Conservation (phyloP, 2,329 filamentous ascomycete species). For the Sphaceloma murrayae region DNA sequence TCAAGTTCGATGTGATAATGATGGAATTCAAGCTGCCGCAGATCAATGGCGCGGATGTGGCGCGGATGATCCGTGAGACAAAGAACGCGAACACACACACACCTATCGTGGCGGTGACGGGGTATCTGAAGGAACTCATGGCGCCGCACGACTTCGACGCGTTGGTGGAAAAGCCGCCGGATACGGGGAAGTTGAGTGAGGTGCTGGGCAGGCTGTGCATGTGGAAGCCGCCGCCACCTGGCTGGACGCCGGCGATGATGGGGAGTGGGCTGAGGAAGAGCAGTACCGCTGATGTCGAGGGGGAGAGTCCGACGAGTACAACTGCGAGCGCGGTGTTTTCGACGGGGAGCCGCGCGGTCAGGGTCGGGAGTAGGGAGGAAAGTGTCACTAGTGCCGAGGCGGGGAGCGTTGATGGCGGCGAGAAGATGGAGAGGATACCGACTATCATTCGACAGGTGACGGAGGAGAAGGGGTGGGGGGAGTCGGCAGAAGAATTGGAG, state of each 20-base stretch:
- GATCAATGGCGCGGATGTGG: conserved; percentile 89
- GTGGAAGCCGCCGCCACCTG: conserved; percentile 72
- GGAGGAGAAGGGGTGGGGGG: neutral
- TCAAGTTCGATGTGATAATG: conserved; percentile 98
- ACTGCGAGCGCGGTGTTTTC: conserved; percentile 56
- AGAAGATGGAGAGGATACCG: conserved; percentile 70
- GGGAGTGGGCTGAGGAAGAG: conserved; percentile 56
- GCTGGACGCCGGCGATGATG: conserved; percentile 38
- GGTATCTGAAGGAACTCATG: conserved; percentile 94
- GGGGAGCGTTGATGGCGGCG: conserved; percentile 41
- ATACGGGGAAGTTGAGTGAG: conserved; percentile 80
- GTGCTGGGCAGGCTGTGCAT: conserved; percentile 80
- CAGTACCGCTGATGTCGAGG: conserved; percentile 44
- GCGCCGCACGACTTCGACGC: conserved; percentile 94
- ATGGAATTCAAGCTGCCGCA: conserved; percentile 94
- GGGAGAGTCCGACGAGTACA: conserved; percentile 76
- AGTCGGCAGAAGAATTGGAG: conserved; percentile 52
- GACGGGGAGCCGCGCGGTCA: conserved; percentile 64
- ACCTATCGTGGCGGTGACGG: conserved; percentile 91
- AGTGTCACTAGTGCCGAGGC: conserved; percentile 76
- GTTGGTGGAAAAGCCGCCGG: conserved; percentile 92
- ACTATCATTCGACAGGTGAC: conserved; percentile 60
- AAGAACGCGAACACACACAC: conserved; percentile 92
- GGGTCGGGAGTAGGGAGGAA: conserved; percentile 72
- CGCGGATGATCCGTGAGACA: conserved; percentile 94